Percentiles rank a stretch among this genome's conserved stretches.
These are phyloP conservation scores for Beauveria caledonica DNA, from an alignment of 2,329 filamentous ascomycete species.

Conservation along the genomic window DNA sequence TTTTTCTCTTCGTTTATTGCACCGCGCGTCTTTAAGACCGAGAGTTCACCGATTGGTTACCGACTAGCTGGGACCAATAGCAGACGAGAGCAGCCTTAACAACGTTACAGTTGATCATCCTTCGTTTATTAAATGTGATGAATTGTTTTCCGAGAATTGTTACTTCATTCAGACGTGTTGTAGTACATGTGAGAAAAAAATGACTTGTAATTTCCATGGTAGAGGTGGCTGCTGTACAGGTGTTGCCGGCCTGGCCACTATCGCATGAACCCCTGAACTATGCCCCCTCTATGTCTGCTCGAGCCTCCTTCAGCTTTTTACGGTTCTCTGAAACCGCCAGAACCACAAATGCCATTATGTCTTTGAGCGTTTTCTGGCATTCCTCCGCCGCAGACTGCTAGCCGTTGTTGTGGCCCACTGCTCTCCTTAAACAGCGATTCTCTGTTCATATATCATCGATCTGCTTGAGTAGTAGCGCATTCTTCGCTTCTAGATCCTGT, in stretches of 20 bases:
- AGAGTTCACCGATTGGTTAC: not conserved
- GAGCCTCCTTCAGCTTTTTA: not conserved
- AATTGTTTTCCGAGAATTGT: not conserved
- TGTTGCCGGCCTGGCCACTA: not conserved
- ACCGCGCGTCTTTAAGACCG: not conserved
- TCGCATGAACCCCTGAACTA: not conserved
- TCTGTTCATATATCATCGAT: not conserved
- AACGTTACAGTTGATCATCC: not conserved
- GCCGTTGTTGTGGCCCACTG: not conserved
- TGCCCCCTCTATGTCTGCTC: not conserved
- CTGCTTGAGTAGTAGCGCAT: not conserved
- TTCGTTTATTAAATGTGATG: not conserved
- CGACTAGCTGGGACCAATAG: not conserved
- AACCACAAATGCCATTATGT: not conserved
- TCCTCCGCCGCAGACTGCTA: not conserved
- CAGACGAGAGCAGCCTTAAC: not conserved
- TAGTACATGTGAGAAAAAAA: not conserved
- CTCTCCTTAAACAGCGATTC: not conserved
- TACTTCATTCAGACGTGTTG: not conserved
- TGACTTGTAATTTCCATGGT: not conserved
- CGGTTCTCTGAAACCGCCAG: not conserved
- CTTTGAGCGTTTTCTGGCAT: not conserved
- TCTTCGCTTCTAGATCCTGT: not conserved
- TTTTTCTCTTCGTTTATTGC: not conserved
- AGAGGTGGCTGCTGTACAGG: not conserved